Conservation (phyloP, 176 grass and related monocot genomes). For the Oropetium thomaeum region DNA sequence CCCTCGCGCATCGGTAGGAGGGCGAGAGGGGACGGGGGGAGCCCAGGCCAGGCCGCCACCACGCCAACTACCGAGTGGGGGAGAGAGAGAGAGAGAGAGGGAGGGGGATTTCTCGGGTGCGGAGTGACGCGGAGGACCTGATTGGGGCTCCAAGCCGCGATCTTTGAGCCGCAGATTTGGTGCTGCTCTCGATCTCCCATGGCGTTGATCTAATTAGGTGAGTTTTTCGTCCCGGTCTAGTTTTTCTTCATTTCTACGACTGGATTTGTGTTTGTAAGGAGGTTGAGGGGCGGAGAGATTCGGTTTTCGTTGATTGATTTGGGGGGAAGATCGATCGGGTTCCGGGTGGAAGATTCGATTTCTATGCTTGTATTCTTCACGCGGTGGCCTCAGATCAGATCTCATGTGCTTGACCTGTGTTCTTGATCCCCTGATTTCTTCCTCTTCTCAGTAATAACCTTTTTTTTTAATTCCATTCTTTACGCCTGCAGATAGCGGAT, state of each 20-base stretch:
- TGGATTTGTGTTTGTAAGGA: slow-evolving; percentile 11
- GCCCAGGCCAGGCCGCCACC: background rate
- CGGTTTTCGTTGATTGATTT: background rate
- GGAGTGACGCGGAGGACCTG: slow-evolving; percentile 10
- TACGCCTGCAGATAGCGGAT: slow-evolving; percentile 29
- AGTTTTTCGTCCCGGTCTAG: background rate
- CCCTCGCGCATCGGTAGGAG: slow-evolving; percentile 26
- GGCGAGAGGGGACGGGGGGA: background rate
- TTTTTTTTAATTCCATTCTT: slow-evolving; percentile 16
- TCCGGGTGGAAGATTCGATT: slow-evolving; percentile 28
- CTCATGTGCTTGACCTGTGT: background rate
- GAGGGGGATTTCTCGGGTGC: slow-evolving; percentile 27
- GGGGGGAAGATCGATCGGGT: slow-evolving; percentile 35
- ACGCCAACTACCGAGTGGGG: slow-evolving; percentile 4
- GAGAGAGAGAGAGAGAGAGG: too few species aligned
- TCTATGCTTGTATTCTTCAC: slow-evolving; percentile 14
- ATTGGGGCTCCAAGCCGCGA: slow-evolving; percentile 25
- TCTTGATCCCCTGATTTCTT: slow-evolving; percentile 38
- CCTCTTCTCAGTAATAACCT: background rate
- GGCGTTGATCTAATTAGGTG: slow-evolving; percentile 34
- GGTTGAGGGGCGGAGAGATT: slow-evolving; percentile 2
- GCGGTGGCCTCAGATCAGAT: slow-evolving; percentile 34
- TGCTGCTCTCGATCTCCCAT: slow-evolving; percentile 14
- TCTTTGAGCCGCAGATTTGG: slow-evolving; percentile 20
- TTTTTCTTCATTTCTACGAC: background rate